Evolutionary conservation across 305 asterid genomes (phyloP), one percentile per base, ranked within the genome.

Genomic region (Fraxinus velutina): DNA sequence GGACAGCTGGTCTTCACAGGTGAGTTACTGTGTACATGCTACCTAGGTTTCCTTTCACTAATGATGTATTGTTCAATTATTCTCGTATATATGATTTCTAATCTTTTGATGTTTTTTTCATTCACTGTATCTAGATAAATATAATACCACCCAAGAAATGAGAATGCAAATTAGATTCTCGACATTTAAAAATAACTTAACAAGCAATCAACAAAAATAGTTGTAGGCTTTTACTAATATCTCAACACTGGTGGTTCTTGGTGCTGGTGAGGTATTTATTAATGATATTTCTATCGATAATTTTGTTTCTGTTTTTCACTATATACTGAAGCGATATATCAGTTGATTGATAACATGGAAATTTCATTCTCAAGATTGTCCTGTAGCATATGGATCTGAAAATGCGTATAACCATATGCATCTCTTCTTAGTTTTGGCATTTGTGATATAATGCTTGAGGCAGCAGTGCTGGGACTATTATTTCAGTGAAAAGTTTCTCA

Each of bases 1-100:
- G 86, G 82, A 90, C 93, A 83, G 86, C 87, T 82, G 90, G 80
- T 75, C 92, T 87, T 72, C 92, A 85, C 80, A 89, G 93, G 96
- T 93, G 84, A 88, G 92, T 76, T 13, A n/a, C 44, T 36, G 55
- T 37, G 12, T 0, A 8, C 6, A 17, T 15, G 17, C 33, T 17
- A 9, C 34, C 6, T 27, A 21, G 30, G 68, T 76, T 47, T 73
- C 73, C 39, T 12, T 44, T 10, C 57, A 24, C 37, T 66, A 1
- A 1, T 66, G 73, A 66, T 66, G 73, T 2, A 66, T 66, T 66
- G 37, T 66, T 66, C 36, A 66, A 3, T 29, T 66, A 12, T 29
- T 66, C 34, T 12, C 1, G 13, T 66, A 66, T 6, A 12, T 66
- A 19, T 70, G 78, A 29, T 60, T 70, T 13, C 34, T 83, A 42